Conservation (phyloP, 1,284 basidiomycete genomes). For the Trichosporon ovoides region DNA sequence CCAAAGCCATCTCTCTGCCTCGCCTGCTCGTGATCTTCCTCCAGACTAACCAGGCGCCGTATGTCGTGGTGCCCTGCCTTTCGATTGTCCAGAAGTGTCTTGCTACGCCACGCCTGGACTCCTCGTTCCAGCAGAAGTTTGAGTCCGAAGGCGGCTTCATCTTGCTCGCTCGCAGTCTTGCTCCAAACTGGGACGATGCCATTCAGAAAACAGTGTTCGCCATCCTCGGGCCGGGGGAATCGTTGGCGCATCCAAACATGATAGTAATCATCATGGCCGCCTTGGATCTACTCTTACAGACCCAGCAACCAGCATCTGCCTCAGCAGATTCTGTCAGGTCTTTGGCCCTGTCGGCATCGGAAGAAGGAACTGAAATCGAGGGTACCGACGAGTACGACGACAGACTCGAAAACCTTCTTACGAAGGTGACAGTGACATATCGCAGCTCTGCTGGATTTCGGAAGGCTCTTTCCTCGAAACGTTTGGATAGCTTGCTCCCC, state of each 20-base stretch:
- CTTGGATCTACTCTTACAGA: constrained; percentile 36
- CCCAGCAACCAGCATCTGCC: constrained; percentile 1
- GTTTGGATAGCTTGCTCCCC: constrained; percentile 43
- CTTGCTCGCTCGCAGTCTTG: constrained; percentile 35
- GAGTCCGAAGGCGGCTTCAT: constrained; percentile 47
- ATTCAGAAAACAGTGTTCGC: constrained; percentile 34
- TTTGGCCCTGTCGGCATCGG: background rate
- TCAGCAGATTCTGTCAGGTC: constrained; percentile 6
- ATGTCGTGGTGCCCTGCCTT: constrained; percentile 40
- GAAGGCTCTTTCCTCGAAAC: constrained; percentile 30
- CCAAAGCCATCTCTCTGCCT: constrained; percentile 43
- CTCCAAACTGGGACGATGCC: constrained; percentile 34
- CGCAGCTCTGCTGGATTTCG: constrained; percentile 33
- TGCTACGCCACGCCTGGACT: constrained; percentile 33
- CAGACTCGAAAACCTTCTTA: constrained; percentile 31
- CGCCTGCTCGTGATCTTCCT: constrained; percentile 48
- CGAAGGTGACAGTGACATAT: constrained; percentile 29
- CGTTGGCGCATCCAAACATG: constrained; percentile 28
- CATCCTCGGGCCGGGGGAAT: constrained; percentile 22
- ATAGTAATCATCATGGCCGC: constrained; percentile 35
- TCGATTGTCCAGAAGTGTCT: constrained; percentile 38
- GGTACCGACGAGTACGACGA: constrained; percentile 17
- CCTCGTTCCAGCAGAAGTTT: constrained; percentile 42
- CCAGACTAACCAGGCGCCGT: constrained; percentile 42
- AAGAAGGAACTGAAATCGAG: background rate